Evolutionary conservation across 1,284 basidiomycete genomes (phyloP).

Genomic region (Coniferiporia sulphurascens): DNA sequence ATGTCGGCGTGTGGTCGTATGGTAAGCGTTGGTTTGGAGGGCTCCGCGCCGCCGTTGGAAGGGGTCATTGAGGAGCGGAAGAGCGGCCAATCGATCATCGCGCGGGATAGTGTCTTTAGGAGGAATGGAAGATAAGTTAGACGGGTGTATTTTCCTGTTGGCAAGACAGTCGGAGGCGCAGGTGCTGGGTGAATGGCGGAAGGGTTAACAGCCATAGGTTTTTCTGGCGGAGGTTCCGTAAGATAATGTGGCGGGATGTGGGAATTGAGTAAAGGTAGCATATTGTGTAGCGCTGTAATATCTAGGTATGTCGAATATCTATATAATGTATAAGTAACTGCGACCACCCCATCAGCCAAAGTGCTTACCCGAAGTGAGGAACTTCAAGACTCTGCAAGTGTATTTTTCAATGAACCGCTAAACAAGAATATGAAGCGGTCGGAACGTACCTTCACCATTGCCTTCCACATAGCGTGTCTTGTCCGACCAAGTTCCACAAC

Average conservation of each 20-base stretch:
- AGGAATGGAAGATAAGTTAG: constrained; percentile 84
- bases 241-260: constrained; percentile 67
- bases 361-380: constrained; percentile 67
- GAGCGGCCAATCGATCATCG: constrained; percentile 81
- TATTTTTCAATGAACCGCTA: too few species aligned
- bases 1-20: constrained; percentile 71
- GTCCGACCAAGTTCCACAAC: constrained; percentile 75
- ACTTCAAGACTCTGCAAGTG: constrained; percentile 64
- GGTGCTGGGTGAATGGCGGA: constrained; percentile 42
- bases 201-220: constrained; percentile 44
- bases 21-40: constrained; percentile 55
- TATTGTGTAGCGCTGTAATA: constrained; percentile 69
- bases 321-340: background rate
- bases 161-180: constrained; percentile 34
- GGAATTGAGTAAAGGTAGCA: constrained; percentile 66
- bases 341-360: background rate
- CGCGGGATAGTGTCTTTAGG: constrained; percentile 77
- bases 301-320: constrained; percentile 81
- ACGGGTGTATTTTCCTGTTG: constrained; percentile 50
- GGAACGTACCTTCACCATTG: constrained; percentile 65
- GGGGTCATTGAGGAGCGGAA: constrained; percentile 70
- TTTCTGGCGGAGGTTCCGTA: constrained; percentile 32
- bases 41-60: constrained; percentile 19
- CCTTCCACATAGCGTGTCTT: constrained; percentile 82
- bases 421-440: too few species aligned